Percentiles rank a stretch among this genome's conserved stretches.
These are phyloP conservation scores for Mortierella alpina DNA, from an alignment of 192 early-diverging fungal species.

Conservation along the genomic window DNA sequence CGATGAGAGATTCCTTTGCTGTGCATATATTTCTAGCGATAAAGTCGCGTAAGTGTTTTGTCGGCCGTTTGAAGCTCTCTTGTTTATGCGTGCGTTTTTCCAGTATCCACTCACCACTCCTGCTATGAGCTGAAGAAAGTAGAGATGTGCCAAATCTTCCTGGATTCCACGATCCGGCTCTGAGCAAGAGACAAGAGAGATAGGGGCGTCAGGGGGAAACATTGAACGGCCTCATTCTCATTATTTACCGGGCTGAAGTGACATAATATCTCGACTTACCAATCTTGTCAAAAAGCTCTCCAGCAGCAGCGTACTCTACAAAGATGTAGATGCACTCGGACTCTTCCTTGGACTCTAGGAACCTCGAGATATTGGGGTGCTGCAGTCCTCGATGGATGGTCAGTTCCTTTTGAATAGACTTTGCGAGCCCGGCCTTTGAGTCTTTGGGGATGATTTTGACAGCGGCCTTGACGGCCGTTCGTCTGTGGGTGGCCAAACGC, in stretches of 20 bases:
- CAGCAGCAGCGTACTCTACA: constrained; percentile 74
- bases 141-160: constrained; percentile 79
- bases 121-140: constrained; percentile 75
- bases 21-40: constrained; percentile 48
- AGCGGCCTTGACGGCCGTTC: constrained; percentile 57
- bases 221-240: too few species aligned
- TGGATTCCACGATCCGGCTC: constrained; percentile 76
- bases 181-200: background rate
- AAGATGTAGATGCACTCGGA: constrained; percentile 65
- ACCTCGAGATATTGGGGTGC: constrained; percentile 69
- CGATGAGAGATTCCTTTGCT: constrained; percentile 63
- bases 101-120: constrained; percentile 63
- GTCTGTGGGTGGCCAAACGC: constrained; percentile 61
- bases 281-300: constrained; percentile 80
- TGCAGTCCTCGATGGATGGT: constrained; percentile 58
- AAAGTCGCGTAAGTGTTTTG: background rate
- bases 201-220: background rate
- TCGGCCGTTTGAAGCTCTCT: background rate
- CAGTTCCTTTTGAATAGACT: constrained; percentile 64
- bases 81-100: background rate
- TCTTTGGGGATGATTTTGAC: constrained; percentile 71
- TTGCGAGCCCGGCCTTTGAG: constrained; percentile 23
- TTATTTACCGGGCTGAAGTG: background rate
- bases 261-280: constrained; percentile 39
- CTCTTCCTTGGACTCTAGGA: constrained; percentile 63